phyloP scores from a whole-genome alignment of 768 basidiomycete species.

The Kwoniella heveanensis region DNA sequence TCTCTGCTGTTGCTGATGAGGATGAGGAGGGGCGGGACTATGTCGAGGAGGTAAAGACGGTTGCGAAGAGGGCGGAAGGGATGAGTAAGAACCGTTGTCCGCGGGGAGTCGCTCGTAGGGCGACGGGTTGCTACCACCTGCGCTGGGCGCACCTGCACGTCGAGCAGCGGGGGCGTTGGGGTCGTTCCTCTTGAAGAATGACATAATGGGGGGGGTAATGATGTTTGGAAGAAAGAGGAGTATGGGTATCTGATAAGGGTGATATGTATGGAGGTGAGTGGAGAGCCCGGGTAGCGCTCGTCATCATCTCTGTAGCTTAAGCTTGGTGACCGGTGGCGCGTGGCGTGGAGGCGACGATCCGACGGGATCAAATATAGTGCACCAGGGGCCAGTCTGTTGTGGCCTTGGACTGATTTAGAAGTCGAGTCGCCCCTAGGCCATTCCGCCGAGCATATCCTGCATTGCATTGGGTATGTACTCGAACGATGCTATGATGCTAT shows the following conservation, averaged over 20 bases:
- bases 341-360: conserved; percentile 11
- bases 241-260: not conserved
- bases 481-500: conserved; percentile 1
- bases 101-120: conserved; percentile 49
- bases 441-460: not conserved
- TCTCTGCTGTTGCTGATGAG: conserved; percentile 11
- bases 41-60: conserved; percentile 29
- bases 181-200: conserved; percentile 52
- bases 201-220: conserved; percentile 26
- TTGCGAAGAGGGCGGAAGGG: too few species aligned
- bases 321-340: conserved; percentile 6
- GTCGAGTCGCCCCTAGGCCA: too few species aligned
- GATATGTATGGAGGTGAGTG: not conserved
- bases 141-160: conserved; percentile 23
- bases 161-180: conserved; percentile 47
- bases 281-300: conserved; percentile 1
- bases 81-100: conserved; percentile 37
- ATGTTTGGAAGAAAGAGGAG: not conserved
- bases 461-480: not conserved
- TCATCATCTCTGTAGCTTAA: not conserved
- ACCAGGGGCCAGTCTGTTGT: too few species aligned
- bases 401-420: too few species aligned
- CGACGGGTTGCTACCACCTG: conserved; percentile 18
- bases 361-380: conserved; percentile 5
- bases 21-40: conserved; percentile 24